These are phyloP conservation scores for Trichoderma asperellum DNA, from an alignment of 2,329 filamentous ascomycete species.

Conservation along the genomic window DNA sequence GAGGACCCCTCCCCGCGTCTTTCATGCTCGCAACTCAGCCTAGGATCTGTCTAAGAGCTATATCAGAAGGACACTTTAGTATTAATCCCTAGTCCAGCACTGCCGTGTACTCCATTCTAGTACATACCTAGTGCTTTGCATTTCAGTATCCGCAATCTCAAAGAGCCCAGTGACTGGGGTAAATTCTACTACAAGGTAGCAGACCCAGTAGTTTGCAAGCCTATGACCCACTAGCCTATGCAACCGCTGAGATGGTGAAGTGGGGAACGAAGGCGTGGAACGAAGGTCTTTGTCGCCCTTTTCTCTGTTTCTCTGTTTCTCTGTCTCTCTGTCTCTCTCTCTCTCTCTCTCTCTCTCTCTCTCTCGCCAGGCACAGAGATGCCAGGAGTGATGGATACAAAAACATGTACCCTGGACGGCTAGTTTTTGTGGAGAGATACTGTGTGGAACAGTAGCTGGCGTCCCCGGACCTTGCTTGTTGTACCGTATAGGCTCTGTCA, in stretches of 20 bases:
- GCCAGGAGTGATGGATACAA: neutral
- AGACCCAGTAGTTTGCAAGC: neutral
- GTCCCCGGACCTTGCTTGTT: neutral
- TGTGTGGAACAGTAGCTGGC: neutral
- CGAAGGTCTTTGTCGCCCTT: neutral
- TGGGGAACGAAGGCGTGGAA: conserved; percentile 6
- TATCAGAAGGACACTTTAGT: neutral
- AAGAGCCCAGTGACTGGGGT: neutral
- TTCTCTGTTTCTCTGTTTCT: neutral
- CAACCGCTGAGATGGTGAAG: conserved; percentile 10
- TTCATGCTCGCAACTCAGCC: neutral
- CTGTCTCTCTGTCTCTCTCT: neutral
- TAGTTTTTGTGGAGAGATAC: neutral
- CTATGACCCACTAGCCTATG: conserved; percentile 15
- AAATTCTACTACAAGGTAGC: conserved; percentile 6
- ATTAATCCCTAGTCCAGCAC: neutral
- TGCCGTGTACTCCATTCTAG: neutral
- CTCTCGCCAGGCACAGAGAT: neutral
- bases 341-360: neutral
- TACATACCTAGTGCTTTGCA: neutral
- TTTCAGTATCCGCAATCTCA: conserved; percentile 7
- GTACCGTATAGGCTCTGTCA: neutral
- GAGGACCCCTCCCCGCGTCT: neutral
- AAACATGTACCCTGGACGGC: neutral
- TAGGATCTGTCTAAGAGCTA: conserved; percentile 2